These are phyloP conservation scores for Setaria italica DNA, from an alignment of 202 grass and related monocot species.

Conservation along the genomic window DNA sequence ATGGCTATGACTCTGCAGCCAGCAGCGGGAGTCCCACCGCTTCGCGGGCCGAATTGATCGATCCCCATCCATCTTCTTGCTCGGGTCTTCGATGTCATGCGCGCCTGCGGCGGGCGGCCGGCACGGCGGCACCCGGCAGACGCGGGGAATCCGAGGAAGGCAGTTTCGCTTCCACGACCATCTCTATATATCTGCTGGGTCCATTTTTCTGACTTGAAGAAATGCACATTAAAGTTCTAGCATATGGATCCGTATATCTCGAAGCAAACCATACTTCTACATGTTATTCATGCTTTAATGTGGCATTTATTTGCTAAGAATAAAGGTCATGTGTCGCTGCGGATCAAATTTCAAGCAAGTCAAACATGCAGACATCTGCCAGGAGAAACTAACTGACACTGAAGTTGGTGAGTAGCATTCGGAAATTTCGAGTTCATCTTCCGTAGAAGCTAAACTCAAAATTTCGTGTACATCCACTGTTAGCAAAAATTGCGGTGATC, in stretches of 20 bases:
- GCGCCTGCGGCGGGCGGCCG: background rate
- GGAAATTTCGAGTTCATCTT: background rate
- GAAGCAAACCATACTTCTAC: background rate
- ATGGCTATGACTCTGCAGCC: conserved; percentile 18
- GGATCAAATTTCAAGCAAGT: background rate
- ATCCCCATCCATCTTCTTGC: conserved; percentile 18
- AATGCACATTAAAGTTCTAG: background rate
- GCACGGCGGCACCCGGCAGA: background rate
- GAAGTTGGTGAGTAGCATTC: background rate
- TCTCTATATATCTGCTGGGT: background rate
- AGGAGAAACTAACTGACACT: background rate
- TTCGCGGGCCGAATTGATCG: background rate
- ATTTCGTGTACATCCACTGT: background rate
- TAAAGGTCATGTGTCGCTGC: background rate
- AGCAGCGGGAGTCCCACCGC: conserved; percentile 20
- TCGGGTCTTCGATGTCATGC: conserved; percentile 16
- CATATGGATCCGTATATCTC: background rate
- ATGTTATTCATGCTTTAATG: background rate
- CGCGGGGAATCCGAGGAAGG: conserved; percentile 16
- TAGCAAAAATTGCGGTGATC: background rate
- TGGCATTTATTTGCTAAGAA: background rate
- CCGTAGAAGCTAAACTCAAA: background rate
- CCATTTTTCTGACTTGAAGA: background rate
- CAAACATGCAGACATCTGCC: background rate
- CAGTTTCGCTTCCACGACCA: background rate